Evolutionary conservation across 257 asterid species (phyloP).

Genomic region (Lantana camara): DNA sequence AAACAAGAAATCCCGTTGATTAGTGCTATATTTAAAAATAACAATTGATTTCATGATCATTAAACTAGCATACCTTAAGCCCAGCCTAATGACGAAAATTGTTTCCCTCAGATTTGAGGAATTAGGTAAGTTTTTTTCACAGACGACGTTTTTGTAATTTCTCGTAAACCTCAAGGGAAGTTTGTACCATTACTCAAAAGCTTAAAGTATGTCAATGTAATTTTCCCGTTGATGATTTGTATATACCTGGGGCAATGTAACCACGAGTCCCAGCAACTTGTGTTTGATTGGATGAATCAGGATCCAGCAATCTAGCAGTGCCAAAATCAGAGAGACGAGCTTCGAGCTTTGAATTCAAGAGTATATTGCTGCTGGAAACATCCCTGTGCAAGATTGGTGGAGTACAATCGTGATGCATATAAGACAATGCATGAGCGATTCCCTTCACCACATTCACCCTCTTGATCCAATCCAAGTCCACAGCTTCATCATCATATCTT

Average conservation of each 20-base stretch:
- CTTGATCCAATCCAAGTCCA: conserved; percentile 18
- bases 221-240: too few species aligned
- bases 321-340: conserved; percentile 35
- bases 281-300: conserved; percentile 25
- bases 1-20: too few species aligned
- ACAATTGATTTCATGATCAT: too few species aligned
- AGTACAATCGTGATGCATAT: conserved; percentile 30
- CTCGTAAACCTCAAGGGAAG: too few species aligned
- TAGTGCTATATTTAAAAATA: too few species aligned
- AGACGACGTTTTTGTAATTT: too few species aligned
- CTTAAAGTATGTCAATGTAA: too few species aligned
- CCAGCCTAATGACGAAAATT: too few species aligned
- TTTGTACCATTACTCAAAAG: too few species aligned
- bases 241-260: conserved; percentile 40
- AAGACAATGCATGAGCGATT: conserved; percentile 14
- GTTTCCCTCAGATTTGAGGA: too few species aligned
- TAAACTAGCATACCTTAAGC: too few species aligned
- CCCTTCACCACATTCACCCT: conserved; percentile 26
- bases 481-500: not conserved
- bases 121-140: too few species aligned
- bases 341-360: conserved; percentile 23
- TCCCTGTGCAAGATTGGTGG: conserved; percentile 28
- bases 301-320: conserved; percentile 28
- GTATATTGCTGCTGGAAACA: conserved; percentile 29
- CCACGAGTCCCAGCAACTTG: conserved; percentile 27